Evolutionary conservation across 2,329 filamentous ascomycete genomes (phyloP), one percentile per base, ranked within the genome.

Genomic region (Aspergillus eucalypticola): DNA sequence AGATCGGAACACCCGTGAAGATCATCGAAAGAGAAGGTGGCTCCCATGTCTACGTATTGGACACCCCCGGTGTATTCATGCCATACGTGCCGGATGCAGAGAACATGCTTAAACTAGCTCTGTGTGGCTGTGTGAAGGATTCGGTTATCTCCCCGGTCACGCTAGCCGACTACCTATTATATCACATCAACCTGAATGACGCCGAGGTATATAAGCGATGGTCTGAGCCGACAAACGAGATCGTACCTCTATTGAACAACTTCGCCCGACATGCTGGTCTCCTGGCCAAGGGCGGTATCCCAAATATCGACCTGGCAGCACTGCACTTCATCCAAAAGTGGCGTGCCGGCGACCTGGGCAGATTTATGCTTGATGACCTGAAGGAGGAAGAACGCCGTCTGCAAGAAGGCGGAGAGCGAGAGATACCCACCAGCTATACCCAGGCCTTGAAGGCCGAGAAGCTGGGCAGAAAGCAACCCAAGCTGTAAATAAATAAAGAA

Each of bases 31-130:
- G 75, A 68, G 78, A 78, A 46, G 76, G 78, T 8, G 79, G 78
- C 3, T 75, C 84, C 48, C 89, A 88, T 46, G 88, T 96, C 5
- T 96, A 95, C 73, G 79, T 98, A 46, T 81, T 96, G 51, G 95
- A 99, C 76, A 97, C 94, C 0, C 95, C 95, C 0, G 95, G 95
- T 51, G 93, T 99, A 8, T 99, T 98, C 75, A 86, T 97, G 60
- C 95, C 95, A 0, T 96, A 96, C 73, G 90, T 98, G 27, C 85
- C 89, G 0, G 86, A 96, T 70, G 84, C 90, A 15, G 90, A 95
- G 73, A 86, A 88, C 49, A 99, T 99, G 95, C 82, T 99, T 64
- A 98, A 96, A 77, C 84, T 99, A n/a, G 90, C 93, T 2, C 84
- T 98, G 0, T 92, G 91, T 54, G 92, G 94, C 19, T 91, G 90